These are phyloP conservation scores for Hirschioporus abietinus DNA, from an alignment of 768 basidiomycete species.

Conservation along the genomic window DNA sequence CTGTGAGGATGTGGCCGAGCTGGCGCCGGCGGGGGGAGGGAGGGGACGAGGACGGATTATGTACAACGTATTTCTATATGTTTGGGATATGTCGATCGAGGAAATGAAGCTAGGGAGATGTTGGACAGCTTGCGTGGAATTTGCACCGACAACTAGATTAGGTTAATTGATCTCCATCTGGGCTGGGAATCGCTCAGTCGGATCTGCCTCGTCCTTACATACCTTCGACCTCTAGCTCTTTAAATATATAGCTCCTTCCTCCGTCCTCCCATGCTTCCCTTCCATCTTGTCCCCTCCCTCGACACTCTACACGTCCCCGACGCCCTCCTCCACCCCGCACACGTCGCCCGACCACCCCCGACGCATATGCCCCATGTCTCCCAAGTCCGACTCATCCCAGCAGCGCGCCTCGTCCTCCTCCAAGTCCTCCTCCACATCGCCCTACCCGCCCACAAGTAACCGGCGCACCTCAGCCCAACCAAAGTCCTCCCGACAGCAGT, in stretches of 20 bases:
- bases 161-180: not conserved
- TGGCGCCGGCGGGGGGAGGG: not conserved
- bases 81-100: not conserved
- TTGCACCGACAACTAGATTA: too few relatives aligned
- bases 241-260: not conserved
- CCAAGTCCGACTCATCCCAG: conserved; percentile 18
- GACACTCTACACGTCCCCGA: conserved; percentile 19
- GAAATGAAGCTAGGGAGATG: not conserved
- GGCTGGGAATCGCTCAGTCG: not conserved
- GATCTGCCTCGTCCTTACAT: conserved; percentile 9
- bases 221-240: conserved; percentile 3
- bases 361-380: conserved; percentile 28
- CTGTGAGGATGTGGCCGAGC: not conserved
- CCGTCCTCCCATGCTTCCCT: conserved; percentile 15
- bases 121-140: not conserved
- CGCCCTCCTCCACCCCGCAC: conserved; percentile 25
- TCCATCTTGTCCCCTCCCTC: conserved; percentile 17
- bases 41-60: not conserved
- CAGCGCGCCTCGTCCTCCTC: conserved; percentile 16
- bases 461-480: conserved; percentile 56
- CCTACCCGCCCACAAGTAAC: not conserved
- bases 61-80: not conserved
- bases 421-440: not conserved
- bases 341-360: conserved; percentile 24
- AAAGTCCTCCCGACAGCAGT: conserved; percentile 77